phyloP scores from a whole-genome alignment of 768 basidiomycete species.

The Chalciporus pseudorubinellus region DNA sequence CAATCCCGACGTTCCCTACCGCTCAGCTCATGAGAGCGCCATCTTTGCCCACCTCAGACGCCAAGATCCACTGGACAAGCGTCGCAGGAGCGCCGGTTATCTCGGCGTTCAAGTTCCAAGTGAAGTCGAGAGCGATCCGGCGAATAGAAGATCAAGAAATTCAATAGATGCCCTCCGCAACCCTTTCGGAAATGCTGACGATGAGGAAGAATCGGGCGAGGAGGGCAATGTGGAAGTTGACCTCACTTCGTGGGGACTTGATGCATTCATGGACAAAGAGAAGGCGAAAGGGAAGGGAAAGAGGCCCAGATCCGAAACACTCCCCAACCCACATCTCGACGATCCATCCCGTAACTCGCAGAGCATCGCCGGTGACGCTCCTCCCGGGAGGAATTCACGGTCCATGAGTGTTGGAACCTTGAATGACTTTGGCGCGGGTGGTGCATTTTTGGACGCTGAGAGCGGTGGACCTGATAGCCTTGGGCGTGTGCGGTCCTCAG shows the following conservation, averaged over 20 bases:
- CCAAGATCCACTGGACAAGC: slow-evolving; percentile 46
- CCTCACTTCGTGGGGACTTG: slow-evolving; percentile 81
- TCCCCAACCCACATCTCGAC: slow-evolving; percentile 47
- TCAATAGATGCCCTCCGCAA: slow-evolving; percentile 69
- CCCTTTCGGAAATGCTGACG: slow-evolving; percentile 68
- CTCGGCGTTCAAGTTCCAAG: slow-evolving; percentile 67
- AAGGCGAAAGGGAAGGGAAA: slow-evolving; percentile 45
- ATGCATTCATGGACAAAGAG: slow-evolving; percentile 71
- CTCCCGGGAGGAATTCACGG: slow-evolving; percentile 47
- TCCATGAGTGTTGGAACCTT: slow-evolving; percentile 68
- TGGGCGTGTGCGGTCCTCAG: slow-evolving; percentile 56
- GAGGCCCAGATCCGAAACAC: slow-evolving; percentile 35
- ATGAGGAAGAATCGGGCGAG: slow-evolving; percentile 49
- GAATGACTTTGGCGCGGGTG: slow-evolving; percentile 50
- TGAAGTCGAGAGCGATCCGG: slow-evolving; percentile 53
- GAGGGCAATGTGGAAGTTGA: slow-evolving; percentile 67
- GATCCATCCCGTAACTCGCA: slow-evolving; percentile 39
- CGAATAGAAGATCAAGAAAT: slow-evolving; percentile 48
- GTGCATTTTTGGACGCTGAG: slow-evolving; percentile 45
- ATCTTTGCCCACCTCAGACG: slow-evolving; percentile 79
- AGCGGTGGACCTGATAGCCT: slow-evolving; percentile 22
- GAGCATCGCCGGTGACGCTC: slow-evolving; percentile 41
- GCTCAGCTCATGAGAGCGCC: slow-evolving; percentile 78
- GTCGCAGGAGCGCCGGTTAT: slow-evolving; percentile 59
- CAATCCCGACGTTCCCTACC: slow-evolving; percentile 58